A percentile compares a stretch with the other conserved stretches of the same genome.
Evolutionary conservation across 169 alveolate species (phyloP).

Genomic region (Eimeria falciformis): DNA sequence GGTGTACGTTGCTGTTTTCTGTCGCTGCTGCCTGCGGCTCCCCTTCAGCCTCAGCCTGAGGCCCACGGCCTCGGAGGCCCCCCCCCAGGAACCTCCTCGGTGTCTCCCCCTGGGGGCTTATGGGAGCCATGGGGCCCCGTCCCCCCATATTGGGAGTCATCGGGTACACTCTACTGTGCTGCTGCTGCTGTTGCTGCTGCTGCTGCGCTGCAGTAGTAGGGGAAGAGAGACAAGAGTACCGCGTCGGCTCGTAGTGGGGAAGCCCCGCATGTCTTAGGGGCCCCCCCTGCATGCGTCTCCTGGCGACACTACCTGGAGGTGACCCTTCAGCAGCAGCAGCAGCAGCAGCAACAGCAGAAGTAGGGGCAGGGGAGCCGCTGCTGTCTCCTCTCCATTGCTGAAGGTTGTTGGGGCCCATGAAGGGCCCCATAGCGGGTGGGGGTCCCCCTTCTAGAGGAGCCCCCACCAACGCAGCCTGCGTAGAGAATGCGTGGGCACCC

Average conservation of each 20-base stretch:
- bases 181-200: conserved; percentile 42
- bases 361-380: conserved; percentile 18
- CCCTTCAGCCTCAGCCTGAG: no score
- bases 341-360: no score
- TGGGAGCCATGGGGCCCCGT: not conserved
- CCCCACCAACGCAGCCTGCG: conserved; percentile 62
- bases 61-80: conserved; percentile 37
- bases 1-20: not conserved
- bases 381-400: conserved; percentile 45
- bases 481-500: conserved; percentile 1
- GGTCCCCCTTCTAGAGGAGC: conserved; percentile 51
- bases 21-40: conserved; percentile 50
- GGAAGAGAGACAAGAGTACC: conserved; percentile 15
- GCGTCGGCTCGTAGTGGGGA: conserved; percentile 23
- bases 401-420: conserved; percentile 2
- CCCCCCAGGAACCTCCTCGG: conserved; percentile 37
- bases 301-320: conserved; percentile 13
- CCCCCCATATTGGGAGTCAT: conserved; percentile 12
- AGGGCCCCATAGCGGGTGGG: conserved; percentile 26
- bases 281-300: conserved; percentile 63
- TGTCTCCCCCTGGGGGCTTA: conserved; percentile 10
- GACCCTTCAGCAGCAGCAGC: conserved; percentile 56
- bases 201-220: not conserved
- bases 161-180: conserved; percentile 24
- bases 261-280: conserved; percentile 5